Conservation (phyloP, 176 grass and related monocot genomes). For the Avena sativa region DNA sequence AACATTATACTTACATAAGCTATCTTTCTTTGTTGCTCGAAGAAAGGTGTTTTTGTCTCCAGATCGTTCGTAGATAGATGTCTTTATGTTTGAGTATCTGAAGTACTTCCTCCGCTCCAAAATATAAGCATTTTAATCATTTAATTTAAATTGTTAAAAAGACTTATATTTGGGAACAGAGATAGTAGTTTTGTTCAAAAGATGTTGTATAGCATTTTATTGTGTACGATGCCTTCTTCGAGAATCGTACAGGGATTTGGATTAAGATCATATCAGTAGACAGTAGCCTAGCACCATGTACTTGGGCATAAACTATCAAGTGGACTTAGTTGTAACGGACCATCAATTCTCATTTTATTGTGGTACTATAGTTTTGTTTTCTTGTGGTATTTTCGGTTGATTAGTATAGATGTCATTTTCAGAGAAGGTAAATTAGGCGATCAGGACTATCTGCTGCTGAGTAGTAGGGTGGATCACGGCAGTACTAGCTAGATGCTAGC, state of each 20-base stretch:
- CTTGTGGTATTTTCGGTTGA: neutral
- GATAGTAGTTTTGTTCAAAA: neutral
- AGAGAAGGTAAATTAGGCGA: neutral
- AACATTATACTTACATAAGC: neutral
- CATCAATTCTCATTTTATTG: neutral
- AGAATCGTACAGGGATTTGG: neutral
- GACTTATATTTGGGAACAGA: no score
- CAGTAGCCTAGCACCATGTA: neutral
- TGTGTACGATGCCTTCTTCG: neutral
- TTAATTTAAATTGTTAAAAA: no score
- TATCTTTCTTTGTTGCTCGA: neutral
- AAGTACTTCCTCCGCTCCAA: no score
- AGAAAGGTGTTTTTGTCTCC: neutral
- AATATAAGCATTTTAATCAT: no score
- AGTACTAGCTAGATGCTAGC: neutral
- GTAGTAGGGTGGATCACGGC: constrained; percentile 8
- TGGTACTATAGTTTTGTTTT: neutral
- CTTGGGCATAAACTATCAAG: neutral
- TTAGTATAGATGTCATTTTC: constrained; percentile 20
- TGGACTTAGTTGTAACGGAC: neutral
- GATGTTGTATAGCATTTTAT: neutral
- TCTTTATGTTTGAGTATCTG: no score
- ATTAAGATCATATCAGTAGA: no score
- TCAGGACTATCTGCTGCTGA: neutral
- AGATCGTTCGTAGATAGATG: no score